These are phyloP conservation scores for Neovahlkampfia damariscottae DNA, from an alignment of 78 protist species.

Conservation along the genomic window DNA sequence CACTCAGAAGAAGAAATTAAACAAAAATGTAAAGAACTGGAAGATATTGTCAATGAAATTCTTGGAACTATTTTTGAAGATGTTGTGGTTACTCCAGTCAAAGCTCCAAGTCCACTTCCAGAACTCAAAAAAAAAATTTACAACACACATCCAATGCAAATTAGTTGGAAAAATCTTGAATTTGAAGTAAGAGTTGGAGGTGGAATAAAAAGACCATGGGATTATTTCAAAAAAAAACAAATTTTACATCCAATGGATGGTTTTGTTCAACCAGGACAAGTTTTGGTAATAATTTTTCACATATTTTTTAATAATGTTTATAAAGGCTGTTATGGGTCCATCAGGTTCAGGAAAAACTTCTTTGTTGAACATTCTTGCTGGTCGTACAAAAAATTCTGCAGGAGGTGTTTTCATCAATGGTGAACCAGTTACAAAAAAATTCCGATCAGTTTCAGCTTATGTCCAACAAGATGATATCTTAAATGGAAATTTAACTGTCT, in stretches of 20 bases:
- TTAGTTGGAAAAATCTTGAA: too few relatives aligned
- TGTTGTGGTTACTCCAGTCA: too few relatives aligned
- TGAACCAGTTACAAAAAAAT: background rate
- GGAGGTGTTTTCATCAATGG: background rate
- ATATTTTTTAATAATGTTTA: background rate
- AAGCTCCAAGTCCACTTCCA: too few relatives aligned
- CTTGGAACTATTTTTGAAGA: too few relatives aligned
- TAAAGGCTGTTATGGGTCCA: background rate
- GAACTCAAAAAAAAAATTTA: too few relatives aligned
- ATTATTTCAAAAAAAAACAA: too few relatives aligned
- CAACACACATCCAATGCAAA: too few relatives aligned
- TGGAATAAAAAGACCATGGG: too few relatives aligned
- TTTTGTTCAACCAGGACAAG: constrained; percentile 5
- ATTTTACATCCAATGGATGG: constrained; percentile 18
- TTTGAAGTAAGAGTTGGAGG: too few relatives aligned
- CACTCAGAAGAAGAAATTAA: too few relatives aligned
- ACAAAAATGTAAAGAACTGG: too few relatives aligned
- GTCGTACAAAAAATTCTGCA: background rate
- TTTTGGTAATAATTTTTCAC: background rate
- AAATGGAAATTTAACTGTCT: constrained; percentile 51
- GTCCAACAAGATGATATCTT: constrained; percentile 57
- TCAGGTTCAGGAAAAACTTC: background rate
- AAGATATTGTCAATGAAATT: too few relatives aligned
- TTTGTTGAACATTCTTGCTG: background rate
- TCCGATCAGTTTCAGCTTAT: constrained; percentile 46